A percentile compares a stretch with the other conserved stretches of the same genome.
Conservation (phyloP, 768 basidiomycete genomes). For the Lactifluus echinatus region DNA sequence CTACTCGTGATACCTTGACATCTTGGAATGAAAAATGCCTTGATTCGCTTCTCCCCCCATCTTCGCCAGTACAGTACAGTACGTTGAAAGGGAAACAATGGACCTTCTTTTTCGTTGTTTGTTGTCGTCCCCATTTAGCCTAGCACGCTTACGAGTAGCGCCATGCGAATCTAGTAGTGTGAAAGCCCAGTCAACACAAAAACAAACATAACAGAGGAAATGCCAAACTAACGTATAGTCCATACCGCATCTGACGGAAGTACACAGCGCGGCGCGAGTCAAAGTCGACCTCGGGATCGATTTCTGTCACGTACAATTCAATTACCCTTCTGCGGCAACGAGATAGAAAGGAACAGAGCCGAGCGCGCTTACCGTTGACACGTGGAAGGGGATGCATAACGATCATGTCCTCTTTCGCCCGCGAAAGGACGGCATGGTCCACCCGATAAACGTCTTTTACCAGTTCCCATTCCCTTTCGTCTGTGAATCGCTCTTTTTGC, state of each 20-base stretch:
- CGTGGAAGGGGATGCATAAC: conserved; percentile 99
- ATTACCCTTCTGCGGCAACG: conserved; percentile 14
- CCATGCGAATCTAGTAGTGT: conserved; percentile 40
- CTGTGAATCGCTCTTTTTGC: conserved; percentile 89
- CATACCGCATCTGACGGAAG: conserved; percentile 98
- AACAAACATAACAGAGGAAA: background rate
- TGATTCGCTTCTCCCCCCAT: background rate
- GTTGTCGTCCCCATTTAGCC: background rate
- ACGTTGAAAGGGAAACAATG: background rate
- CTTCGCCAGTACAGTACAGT: background rate
- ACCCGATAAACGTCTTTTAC: conserved; percentile 91
- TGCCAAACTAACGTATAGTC: conserved; percentile 72
- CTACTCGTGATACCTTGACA: background rate
- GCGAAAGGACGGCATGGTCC: conserved; percentile 86
- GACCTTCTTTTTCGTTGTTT: background rate
- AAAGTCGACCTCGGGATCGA: conserved; percentile 97
- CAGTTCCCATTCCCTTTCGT: conserved; percentile 73
- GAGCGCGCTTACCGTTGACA: conserved; percentile 56
- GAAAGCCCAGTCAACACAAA: background rate
- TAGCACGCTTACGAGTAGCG: conserved; percentile 39
- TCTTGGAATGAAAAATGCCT: background rate
- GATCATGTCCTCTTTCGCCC: conserved; percentile 95
- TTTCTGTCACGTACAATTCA: conserved; percentile 50
- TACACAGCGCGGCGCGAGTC: conserved; percentile 90
- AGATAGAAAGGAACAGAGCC: background rate